These are phyloP conservation scores for Coffea eugenioides DNA, from an alignment of 257 asterid species.

Conservation along the genomic window DNA sequence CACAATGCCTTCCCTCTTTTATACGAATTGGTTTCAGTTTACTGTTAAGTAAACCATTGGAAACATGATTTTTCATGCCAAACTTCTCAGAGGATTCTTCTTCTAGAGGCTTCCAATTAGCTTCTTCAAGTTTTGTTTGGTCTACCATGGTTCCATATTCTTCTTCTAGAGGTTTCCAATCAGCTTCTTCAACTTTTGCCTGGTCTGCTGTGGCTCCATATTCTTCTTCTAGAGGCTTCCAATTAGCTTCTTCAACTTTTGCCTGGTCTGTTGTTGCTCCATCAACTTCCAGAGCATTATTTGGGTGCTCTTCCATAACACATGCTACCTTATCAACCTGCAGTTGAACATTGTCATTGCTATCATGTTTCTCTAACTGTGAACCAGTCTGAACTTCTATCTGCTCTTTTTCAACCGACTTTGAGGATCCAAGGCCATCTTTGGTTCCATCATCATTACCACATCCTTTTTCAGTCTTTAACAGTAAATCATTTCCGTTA, in stretches of 20 bases:
- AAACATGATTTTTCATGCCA: constrained; percentile 24
- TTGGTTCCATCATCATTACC: constrained; percentile 33
- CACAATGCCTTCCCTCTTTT: constrained; percentile 85
- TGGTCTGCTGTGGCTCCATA: constrained; percentile 31
- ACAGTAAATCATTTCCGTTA: constrained; percentile 35
- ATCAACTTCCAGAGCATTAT: constrained; percentile 31
- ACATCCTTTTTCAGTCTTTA: constrained; percentile 23
- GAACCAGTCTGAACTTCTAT: constrained; percentile 31
- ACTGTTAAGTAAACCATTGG: constrained; percentile 31
- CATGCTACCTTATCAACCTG: constrained; percentile 30
- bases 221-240: constrained; percentile 41
- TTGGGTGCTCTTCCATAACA: constrained; percentile 31
- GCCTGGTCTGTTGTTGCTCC: constrained; percentile 30
- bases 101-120: constrained; percentile 40
- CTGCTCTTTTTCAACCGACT: constrained; percentile 30
- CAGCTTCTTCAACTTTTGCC: constrained; percentile 29
- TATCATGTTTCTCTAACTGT: constrained; percentile 37
- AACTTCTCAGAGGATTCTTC: constrained; percentile 32
- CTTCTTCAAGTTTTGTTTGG: constrained; percentile 30
- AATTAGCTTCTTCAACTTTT: constrained; percentile 34
- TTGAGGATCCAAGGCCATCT: constrained; percentile 33
- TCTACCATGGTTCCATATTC: constrained; percentile 30
- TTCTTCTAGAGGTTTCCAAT: constrained; percentile 21
- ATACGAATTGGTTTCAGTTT: constrained; percentile 47
- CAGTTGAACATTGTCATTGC: constrained; percentile 33